Evolutionary conservation across 768 basidiomycete species (phyloP), one percentile per base, ranked within the genome.

Genomic region (Phanerochaete sordida): DNA sequence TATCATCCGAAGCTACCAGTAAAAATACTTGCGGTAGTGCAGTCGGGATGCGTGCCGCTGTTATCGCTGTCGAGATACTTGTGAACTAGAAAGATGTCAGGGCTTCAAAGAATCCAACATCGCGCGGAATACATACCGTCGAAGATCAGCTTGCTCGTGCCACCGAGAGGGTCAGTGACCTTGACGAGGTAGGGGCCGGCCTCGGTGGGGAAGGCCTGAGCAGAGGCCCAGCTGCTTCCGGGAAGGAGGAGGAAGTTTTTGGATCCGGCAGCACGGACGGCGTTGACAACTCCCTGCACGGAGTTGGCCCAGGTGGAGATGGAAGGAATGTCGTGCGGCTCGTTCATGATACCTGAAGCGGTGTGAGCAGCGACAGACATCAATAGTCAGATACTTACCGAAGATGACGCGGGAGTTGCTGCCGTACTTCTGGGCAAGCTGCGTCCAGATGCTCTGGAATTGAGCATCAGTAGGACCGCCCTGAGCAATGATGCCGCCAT

Each of bases 61-160:
- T 76, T 77, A 65, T 80, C 77, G 39, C 70, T 71, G 64, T 81
- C 79, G 63, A 79, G 74, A 66, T 80, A 80, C 69, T 77, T 74
- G 73, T 79, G 78, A 2, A 76, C 74, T 74, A 46, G 0, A 31
- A 0, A 1, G 9, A 57, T 21, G 11, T 24, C 24, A 39, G 31
- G 9, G 15, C 19, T 21, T 43, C 35, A 43, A 26, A 3, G 19
- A 46, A 46, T 5, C 16, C 13, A 4, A 26, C 31, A 8, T 26
- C 37, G 21, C 37, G 15, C 23, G 9, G 37, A 55, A 3, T 19
- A n/a, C 53, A 53, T 57, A 72, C 74, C 75, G 58, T 81, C 80
- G 58, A 81, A 74, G 64, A 79, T 65, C 28, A 80, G 71, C 65
- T 73, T 74, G 64, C 58, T 66, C 13, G 69, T 76, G 37, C 67